phyloP scores from a whole-genome alignment of 2,329 filamentous ascomycete genomes.

The Hypoxylon sp. region DNA sequence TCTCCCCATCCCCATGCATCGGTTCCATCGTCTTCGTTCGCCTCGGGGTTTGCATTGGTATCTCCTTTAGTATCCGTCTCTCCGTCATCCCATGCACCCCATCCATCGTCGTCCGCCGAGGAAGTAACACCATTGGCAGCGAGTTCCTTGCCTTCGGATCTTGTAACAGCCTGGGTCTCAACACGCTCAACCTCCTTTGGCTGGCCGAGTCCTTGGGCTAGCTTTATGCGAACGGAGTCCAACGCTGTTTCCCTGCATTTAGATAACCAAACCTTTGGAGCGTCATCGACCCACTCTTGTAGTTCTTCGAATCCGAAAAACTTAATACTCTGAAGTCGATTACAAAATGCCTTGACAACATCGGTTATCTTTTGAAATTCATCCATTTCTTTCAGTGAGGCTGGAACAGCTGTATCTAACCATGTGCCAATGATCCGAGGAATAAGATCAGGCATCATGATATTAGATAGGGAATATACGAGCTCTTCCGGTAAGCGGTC shows the following conservation, averaged over 20 bases:
- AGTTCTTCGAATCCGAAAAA: slow-evolving; percentile 77
- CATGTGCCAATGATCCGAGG: slow-evolving; percentile 79
- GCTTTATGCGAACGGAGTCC: slow-evolving; percentile 77
- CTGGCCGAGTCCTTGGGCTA: slow-evolving; percentile 76
- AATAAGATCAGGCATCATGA: slow-evolving; percentile 79
- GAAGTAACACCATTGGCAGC: slow-evolving; percentile 66
- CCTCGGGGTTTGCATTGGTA: slow-evolving; percentile 22
- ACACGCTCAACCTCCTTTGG: slow-evolving; percentile 83
- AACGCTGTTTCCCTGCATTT: slow-evolving; percentile 86
- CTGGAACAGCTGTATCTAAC: slow-evolving; percentile 82
- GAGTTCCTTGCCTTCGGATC: slow-evolving; percentile 75
- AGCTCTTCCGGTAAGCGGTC: slow-evolving; percentile 68
- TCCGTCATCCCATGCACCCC: slow-evolving; percentile 86
- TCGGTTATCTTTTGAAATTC: slow-evolving; percentile 80
- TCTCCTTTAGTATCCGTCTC: slow-evolving; percentile 61
- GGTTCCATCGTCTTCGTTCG: slow-evolving; percentile 46
- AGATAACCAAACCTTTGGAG: slow-evolving; percentile 86
- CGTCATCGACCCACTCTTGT: slow-evolving; percentile 83
- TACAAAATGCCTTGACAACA: slow-evolving; percentile 74
- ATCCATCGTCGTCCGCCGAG: slow-evolving; percentile 70
- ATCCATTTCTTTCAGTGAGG: slow-evolving; percentile 78
- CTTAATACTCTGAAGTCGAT: slow-evolving; percentile 70
- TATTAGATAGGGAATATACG: slow-evolving; percentile 72
- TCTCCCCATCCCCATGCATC: slow-evolving; percentile 88
- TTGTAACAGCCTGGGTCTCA: slow-evolving; percentile 84